phyloP scores from a whole-genome alignment of 2,329 filamentous ascomycete genomes.

The Pezicula carpinea region DNA sequence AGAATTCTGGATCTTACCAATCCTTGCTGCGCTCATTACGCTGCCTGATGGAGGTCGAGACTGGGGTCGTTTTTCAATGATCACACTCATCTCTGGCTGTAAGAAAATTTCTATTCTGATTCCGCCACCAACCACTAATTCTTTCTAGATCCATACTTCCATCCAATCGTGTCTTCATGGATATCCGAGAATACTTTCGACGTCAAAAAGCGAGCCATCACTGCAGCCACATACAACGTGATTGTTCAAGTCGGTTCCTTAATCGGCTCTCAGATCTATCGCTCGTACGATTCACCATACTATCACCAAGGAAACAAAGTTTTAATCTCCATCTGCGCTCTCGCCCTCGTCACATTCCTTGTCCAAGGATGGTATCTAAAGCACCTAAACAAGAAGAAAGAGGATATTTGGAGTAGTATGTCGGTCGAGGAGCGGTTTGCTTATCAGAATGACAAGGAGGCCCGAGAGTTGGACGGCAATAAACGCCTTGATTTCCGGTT shows the following conservation, averaged over 20 bases:
- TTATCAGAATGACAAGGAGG: slow-evolving; percentile 41
- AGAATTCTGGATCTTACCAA: slow-evolving; percentile 47
- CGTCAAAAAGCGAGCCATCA: slow-evolving; percentile 44
- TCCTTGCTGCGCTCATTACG: slow-evolving; percentile 46
- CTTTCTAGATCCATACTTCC: slow-evolving; percentile 46
- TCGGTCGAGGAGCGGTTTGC: slow-evolving; percentile 36
- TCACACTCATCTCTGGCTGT: slow-evolving; percentile 47
- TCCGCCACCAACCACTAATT: neutral
- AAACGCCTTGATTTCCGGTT: slow-evolving; percentile 48
- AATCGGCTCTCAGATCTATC: slow-evolving; percentile 42
- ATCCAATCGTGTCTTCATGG: slow-evolving; percentile 49
- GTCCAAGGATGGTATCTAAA: slow-evolving; percentile 40
- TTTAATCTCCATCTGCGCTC: slow-evolving; percentile 45
- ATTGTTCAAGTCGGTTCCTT: slow-evolving; percentile 42
- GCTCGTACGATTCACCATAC: slow-evolving; percentile 46
- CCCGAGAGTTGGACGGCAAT: slow-evolving; percentile 43
- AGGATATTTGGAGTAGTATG: slow-evolving; percentile 41
- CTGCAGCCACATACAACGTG: slow-evolving; percentile 44
- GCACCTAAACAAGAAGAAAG: slow-evolving; percentile 44
- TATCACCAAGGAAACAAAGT: slow-evolving; percentile 44
- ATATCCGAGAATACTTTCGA: slow-evolving; percentile 45
- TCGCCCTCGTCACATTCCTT: slow-evolving; percentile 45
- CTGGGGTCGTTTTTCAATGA: slow-evolving; percentile 48
- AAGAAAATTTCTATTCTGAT: neutral
- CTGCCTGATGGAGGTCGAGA: slow-evolving; percentile 42